These are phyloP conservation scores for Diaporthe batatas DNA, from an alignment of 2,329 filamentous ascomycete species.

Conservation along the genomic window DNA sequence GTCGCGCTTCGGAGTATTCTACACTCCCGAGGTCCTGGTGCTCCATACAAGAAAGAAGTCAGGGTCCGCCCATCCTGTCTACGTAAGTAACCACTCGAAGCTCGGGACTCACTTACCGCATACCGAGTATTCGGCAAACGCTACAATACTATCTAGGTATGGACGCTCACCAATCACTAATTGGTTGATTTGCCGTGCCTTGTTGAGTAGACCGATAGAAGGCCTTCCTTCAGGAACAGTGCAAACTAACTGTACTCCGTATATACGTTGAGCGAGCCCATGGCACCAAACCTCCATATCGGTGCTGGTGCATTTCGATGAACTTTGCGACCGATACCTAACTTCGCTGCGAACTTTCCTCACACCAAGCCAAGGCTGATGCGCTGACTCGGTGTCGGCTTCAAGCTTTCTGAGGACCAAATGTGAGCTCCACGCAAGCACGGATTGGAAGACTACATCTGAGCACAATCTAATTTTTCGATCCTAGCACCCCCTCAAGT, in stretches of 20 bases:
- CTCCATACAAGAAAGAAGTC: too few relatives aligned
- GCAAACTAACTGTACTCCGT: too few relatives aligned
- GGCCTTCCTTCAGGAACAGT: background rate
- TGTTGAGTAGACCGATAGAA: background rate
- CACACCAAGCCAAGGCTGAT: background rate
- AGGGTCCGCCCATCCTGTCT: background rate
- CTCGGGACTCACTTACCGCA: background rate
- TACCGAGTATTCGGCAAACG: background rate
- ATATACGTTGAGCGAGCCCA: background rate
- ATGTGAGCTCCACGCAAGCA: slow-evolving; percentile 22
- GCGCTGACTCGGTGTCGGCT: slow-evolving; percentile 6
- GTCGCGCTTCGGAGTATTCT: background rate
- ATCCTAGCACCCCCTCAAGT: background rate
- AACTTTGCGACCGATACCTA: background rate
- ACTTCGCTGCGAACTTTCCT: too few relatives aligned
- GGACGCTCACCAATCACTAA: background rate
- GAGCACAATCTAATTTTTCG: slow-evolving; percentile 17
- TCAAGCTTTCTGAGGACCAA: slow-evolving; percentile 21
- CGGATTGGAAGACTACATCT: slow-evolving; percentile 12
- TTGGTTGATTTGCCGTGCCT: background rate
- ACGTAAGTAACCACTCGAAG: too few relatives aligned
- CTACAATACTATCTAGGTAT: background rate
- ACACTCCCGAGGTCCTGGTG: too few relatives aligned
- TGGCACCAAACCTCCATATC: background rate
- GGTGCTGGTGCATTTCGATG: background rate